Percentiles rank a stretch among this genome's conserved stretches.
These are phyloP conservation scores for Xylaria sp. DNA, from an alignment of 495 filamentous ascomycete genomes.

Conservation along the genomic window DNA sequence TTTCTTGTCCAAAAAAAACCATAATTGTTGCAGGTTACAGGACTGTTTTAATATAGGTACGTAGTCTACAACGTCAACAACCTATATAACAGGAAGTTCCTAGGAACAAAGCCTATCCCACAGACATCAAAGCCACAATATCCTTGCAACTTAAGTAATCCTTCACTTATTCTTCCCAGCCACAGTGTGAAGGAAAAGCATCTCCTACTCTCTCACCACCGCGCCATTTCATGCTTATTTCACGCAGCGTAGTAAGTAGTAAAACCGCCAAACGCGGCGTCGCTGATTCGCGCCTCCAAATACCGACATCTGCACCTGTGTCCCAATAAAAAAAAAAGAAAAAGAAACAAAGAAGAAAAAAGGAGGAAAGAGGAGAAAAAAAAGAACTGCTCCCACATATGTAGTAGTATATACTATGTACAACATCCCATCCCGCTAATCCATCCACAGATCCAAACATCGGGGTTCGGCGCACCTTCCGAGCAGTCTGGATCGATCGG, in stretches of 20 bases:
- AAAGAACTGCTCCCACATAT: too few relatives aligned
- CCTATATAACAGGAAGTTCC: neutral
- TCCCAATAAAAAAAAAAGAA: too few relatives aligned
- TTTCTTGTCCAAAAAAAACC: too few relatives aligned
- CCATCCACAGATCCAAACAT: neutral
- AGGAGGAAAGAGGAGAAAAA: too few relatives aligned
- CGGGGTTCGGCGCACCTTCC: slow-evolving; percentile 1
- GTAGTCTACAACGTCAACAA: neutral
- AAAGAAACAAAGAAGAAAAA: too few relatives aligned
- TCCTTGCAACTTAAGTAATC: neutral
- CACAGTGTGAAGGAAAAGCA: neutral
- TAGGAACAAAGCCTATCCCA: neutral
- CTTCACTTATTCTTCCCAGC: neutral
- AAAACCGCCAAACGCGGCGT: neutral
- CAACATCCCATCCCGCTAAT: neutral
- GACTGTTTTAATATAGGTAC: neutral
- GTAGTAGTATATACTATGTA: too few relatives aligned
- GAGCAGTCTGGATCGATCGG: neutral
- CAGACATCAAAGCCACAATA: neutral
- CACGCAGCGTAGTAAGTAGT: neutral
- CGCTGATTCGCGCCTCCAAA: neutral
- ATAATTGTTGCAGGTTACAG: too few relatives aligned
- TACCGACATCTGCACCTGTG: neutral
- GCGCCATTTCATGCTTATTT: neutral
- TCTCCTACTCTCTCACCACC: neutral